Conservation (phyloP, 352 stramenopile species). For the Nothophytophthora sp. region DNA sequence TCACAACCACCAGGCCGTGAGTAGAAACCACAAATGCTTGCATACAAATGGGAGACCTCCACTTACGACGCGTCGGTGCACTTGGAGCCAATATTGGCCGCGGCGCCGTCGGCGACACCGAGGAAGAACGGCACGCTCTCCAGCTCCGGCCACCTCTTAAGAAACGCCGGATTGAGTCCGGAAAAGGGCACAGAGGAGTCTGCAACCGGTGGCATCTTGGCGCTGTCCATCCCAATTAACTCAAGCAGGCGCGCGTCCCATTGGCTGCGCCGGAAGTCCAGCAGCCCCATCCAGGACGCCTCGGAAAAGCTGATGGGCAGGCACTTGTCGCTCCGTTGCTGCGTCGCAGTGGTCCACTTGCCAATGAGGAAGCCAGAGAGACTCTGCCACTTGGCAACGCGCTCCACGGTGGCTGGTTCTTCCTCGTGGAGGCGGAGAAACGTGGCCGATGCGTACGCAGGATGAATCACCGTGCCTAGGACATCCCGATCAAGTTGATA, state of each 20-base stretch:
- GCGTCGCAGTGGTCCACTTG: conserved; percentile 73
- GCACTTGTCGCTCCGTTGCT: conserved; percentile 17
- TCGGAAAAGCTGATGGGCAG: conserved; percentile 93
- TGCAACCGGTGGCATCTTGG: conserved; percentile 69
- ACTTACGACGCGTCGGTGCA: conserved; percentile 76
- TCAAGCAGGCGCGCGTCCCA: conserved; percentile 87
- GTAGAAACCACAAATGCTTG: no score
- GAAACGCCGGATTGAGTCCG: conserved; percentile 51
- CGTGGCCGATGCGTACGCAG: conserved; percentile 89
- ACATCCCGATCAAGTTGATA: background rate
- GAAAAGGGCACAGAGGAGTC: conserved; percentile 71
- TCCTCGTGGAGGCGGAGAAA: conserved; percentile 84
- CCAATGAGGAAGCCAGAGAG: conserved; percentile 88
- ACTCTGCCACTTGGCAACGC: conserved; percentile 87
- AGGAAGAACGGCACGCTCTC: conserved; percentile 79
- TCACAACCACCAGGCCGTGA: background rate
- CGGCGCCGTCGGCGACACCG: conserved; percentile 92
- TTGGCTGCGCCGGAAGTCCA: conserved; percentile 85
- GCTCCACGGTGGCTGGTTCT: conserved; percentile 35
- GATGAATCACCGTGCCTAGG: conserved; percentile 77
- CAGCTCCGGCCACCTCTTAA: conserved; percentile 79
- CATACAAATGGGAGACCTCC: no score
- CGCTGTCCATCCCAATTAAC: conserved; percentile 66
- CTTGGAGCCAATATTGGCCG: conserved; percentile 95
- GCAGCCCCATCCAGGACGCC: conserved; percentile 94